Evolutionary conservation across 495 filamentous ascomycete genomes (phyloP), one percentile per base, ranked within the genome.

Genomic region (Lentithecium fluviatile): DNA sequence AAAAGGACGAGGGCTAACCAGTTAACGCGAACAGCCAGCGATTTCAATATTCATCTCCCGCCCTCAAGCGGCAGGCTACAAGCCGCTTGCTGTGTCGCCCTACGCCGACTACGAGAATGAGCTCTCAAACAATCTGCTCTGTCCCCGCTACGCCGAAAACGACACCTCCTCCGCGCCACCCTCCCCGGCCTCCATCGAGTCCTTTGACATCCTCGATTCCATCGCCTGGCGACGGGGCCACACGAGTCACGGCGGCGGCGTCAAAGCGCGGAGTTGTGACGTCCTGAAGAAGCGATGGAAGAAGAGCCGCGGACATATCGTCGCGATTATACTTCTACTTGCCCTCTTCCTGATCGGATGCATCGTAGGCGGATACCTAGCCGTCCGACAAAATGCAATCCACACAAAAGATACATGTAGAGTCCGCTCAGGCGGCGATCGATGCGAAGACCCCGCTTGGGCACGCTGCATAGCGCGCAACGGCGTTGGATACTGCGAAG

Each of bases 201-300:
- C 47, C 49, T 64, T 64, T 38, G 61, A 64, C 42, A 55, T 58
- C 8, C 49, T 54, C 20, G 61, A 64, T 19, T 48, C 61, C 2
- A 48, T 64, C 19, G 54, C 61, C 12, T 64, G 61, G 61, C 46
- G 61, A 21, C 23, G 55, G 1, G 54, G 54, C 2, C 23, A 58
- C 48, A 45, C 46, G 45, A 37, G 32, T 11, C 49, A 46, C 23
- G 19, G 37, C 13, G 11, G 17, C 12, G 40, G 46, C 2, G 17
- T 15, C 21, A 45, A 47, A 46, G 54, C 24, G 0, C 15, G 37
- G 37, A 10, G n/a, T 13, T 42, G 51, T 17, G 25, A 34, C 36
- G 21, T 26, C 4, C 20, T 56, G 8, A 15, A 36, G 6, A 15
- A 23, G 37, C 36, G 17, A 45, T 57, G 60, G 53, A 32, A 37